Conservation (phyloP, 345 rosid species). For the Isatis tinctoria region DNA sequence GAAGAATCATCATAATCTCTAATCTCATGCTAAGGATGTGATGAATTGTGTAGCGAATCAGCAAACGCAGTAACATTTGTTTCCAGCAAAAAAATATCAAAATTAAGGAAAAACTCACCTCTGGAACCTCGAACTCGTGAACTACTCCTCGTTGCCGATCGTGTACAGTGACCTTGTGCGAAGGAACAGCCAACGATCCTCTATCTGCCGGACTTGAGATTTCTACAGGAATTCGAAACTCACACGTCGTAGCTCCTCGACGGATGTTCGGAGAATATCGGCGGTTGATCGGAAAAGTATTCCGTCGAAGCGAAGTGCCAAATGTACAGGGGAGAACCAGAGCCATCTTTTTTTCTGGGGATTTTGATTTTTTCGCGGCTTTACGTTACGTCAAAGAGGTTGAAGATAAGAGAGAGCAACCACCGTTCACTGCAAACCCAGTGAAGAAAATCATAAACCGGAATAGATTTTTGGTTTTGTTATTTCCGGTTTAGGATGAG, state of each 20-base stretch:
- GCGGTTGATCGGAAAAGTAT: not conserved
- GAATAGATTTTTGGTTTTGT: not conserved
- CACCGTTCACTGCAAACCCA: not conserved
- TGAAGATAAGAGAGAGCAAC: conserved; percentile 17
- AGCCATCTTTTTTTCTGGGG: conserved; percentile 37
- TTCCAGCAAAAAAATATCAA: not conserved
- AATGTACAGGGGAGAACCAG: conserved; percentile 39
- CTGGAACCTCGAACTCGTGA: conserved; percentile 84
- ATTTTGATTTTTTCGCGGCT: conserved; percentile 25
- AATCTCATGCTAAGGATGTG: not conserved
- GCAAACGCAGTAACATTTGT: not conserved
- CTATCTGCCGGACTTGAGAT: conserved; percentile 28
- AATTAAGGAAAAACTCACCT: conserved; percentile 39
- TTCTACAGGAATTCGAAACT: conserved; percentile 47
- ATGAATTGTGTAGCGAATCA: not conserved
- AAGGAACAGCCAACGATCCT: conserved; percentile 41
- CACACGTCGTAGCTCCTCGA: conserved; percentile 35
- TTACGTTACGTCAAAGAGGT: conserved; percentile 21
- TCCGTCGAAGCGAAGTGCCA: conserved; percentile 29
- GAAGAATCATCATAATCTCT: not conserved
- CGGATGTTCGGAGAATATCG: conserved; percentile 26
- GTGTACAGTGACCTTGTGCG: conserved; percentile 81
- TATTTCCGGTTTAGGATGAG: not conserved
- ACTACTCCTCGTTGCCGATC: conserved; percentile 79
- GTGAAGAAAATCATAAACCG: conserved; percentile 3